Percentiles rank a stretch among this genome's conserved stretches.
phyloP scores from a whole-genome alignment of 352 stramenopile species.

The Pythium biforme region DNA sequence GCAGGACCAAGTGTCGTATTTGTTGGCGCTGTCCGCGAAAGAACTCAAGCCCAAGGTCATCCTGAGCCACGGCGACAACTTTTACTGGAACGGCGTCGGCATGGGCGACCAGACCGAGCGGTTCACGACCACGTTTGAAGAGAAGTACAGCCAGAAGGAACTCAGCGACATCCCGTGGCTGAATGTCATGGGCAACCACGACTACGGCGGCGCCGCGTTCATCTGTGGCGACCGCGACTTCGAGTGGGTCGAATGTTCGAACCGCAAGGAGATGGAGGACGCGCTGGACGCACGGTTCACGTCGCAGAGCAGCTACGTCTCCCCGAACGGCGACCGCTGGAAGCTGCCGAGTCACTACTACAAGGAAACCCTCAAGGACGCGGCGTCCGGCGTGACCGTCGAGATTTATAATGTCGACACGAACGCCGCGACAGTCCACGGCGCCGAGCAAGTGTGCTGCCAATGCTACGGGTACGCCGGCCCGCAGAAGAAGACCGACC shows the following conservation, averaged over 20 bases:
- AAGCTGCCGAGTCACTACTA: constrained; percentile 72
- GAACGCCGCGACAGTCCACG: constrained; percentile 63
- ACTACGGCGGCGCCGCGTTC: constrained; percentile 73
- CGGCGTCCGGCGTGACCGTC: constrained; percentile 42
- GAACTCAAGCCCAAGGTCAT: constrained; percentile 54
- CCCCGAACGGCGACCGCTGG: constrained; percentile 72
- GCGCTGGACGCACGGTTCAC: constrained; percentile 58
- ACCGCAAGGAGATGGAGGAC: constrained; percentile 43
- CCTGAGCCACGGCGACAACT: constrained; percentile 80
- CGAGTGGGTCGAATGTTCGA: constrained; percentile 40
- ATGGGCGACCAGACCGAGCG: constrained; percentile 44
- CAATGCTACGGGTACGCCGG: constrained; percentile 80
- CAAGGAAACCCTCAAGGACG: constrained; percentile 49
- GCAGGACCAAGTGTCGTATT: constrained; percentile 27
- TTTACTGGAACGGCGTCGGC: constrained; percentile 80
- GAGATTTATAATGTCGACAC: constrained; percentile 80
- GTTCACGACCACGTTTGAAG: constrained; percentile 72
- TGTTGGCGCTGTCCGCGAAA: constrained; percentile 31
- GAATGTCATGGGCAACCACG: constrained; percentile 79
- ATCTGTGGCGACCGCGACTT: constrained; percentile 54
- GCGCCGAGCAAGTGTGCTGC: constrained; percentile 71
- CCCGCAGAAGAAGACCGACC: constrained; percentile 22
- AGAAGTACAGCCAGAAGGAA: constrained; percentile 50
- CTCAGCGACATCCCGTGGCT: constrained; percentile 65
- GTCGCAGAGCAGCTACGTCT: constrained; percentile 64